These are phyloP conservation scores for Xylaria sp. DNA, from an alignment of 2,329 filamentous ascomycete genomes.

Conservation along the genomic window DNA sequence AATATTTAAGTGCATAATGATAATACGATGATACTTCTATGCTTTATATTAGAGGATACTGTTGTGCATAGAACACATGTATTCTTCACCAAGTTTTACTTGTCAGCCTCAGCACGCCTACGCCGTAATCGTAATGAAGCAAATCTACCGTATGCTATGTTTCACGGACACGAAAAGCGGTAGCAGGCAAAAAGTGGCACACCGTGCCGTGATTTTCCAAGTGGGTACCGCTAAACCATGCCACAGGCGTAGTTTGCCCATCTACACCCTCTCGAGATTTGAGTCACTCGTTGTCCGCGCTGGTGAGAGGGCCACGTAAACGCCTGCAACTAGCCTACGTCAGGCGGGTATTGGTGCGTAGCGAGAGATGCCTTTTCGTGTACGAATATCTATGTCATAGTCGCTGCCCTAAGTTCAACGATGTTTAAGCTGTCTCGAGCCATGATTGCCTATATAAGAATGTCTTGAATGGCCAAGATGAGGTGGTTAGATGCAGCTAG, in stretches of 20 bases:
- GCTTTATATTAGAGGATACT: too few relatives aligned
- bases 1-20: too few relatives aligned
- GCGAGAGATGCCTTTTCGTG: not conserved
- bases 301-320: conserved; percentile 3
- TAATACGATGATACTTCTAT: too few relatives aligned
- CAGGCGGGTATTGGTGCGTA: not conserved
- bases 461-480: not conserved
- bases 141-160: not conserved
- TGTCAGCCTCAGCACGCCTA: too few relatives aligned
- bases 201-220: not conserved
- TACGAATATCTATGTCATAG: too few relatives aligned
- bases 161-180: not conserved
- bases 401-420: not conserved
- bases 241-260: not conserved
- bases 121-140: too few relatives aligned
- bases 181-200: not conserved
- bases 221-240: not conserved
- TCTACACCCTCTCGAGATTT: not conserved
- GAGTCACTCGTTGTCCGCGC: not conserved
- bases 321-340: not conserved
- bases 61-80: too few relatives aligned
- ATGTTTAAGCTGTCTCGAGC: not conserved
- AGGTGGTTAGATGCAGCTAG: not conserved
- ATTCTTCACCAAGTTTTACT: too few relatives aligned
- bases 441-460: not conserved